Evolutionary conservation across 352 stramenopile genomes (phyloP).

Genomic region (Phytophthora litchii): DNA sequence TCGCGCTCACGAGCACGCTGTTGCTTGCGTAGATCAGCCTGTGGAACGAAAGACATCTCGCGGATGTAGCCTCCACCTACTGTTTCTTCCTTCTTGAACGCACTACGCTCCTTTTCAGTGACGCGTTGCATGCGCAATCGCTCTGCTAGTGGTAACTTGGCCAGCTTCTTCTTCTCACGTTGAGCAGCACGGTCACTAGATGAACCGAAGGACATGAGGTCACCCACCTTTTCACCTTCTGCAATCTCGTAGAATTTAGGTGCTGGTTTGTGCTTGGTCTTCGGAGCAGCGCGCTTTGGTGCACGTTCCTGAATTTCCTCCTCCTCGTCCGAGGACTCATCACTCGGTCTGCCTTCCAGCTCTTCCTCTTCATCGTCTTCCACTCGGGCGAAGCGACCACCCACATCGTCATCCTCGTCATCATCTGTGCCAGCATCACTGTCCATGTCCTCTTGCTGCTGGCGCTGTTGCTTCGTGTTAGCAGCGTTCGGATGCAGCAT

Average conservation of each 20-base stretch:
- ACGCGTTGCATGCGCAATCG: constrained; percentile 73
- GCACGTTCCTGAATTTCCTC: constrained; percentile 37
- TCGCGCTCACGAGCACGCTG: constrained; percentile 43
- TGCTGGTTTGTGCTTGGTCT: constrained; percentile 45
- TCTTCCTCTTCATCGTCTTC: constrained; percentile 68
- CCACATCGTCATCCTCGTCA: constrained; percentile 62
- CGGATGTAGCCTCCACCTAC: constrained; percentile 77
- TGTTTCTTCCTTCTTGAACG: constrained; percentile 87
- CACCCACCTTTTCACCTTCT: constrained; percentile 79
- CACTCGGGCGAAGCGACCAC: constrained; percentile 72
- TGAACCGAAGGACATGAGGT: constrained; percentile 82
- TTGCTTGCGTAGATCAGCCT: constrained; percentile 66
- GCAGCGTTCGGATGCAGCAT: constrained; percentile 94
- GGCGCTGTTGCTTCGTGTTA: constrained; percentile 70
- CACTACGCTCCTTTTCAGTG: constrained; percentile 76
- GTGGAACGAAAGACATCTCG: constrained; percentile 81
- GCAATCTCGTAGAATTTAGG: constrained; percentile 90
- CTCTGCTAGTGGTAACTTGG: constrained; percentile 82
- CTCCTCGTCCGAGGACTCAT: constrained; percentile 71
- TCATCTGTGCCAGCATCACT: constrained; percentile 85
- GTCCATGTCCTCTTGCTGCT: constrained; percentile 92
- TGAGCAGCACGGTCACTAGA: constrained; percentile 67
- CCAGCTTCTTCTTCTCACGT: constrained; percentile 79
- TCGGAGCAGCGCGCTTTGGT: constrained; percentile 10
- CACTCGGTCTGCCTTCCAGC: constrained; percentile 62